A percentile compares a stretch with the other conserved stretches of the same genome.
These are phyloP conservation scores for Apocynum venetum DNA, from an alignment of 257 asterid genomes.

Conservation along the genomic window DNA sequence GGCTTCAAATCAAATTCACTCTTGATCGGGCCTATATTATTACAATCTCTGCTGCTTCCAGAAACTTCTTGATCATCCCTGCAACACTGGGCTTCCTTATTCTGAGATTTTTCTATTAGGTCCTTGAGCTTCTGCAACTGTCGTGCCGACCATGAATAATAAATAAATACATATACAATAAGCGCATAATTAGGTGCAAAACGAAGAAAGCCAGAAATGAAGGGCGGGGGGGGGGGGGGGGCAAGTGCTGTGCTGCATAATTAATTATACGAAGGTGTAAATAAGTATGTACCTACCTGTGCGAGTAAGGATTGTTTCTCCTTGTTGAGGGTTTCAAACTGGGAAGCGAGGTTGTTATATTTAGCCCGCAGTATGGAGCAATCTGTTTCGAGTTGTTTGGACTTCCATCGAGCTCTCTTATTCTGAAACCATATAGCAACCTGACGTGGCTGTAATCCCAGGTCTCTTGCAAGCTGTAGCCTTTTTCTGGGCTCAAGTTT, in stretches of 20 bases:
- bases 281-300: conserved; percentile 28
- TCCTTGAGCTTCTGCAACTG: conserved; percentile 48
- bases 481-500: conserved; percentile 53
- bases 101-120: conserved; percentile 16
- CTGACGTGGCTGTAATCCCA: conserved; percentile 69
- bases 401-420: conserved; percentile 67
- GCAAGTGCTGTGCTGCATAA: too few species aligned
- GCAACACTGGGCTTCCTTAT: neutral
- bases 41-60: conserved; percentile 4
- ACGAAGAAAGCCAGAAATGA: too few species aligned
- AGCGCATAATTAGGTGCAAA: too few species aligned
- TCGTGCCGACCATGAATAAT: neutral
- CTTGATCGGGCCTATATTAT: neutral
- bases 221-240: too few species aligned
- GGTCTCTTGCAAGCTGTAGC: conserved; percentile 41
- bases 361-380: conserved; percentile 24
- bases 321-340: conserved; percentile 34
- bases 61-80: conserved; percentile 17
- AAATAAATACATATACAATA: neutral
- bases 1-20: conserved; percentile 16
- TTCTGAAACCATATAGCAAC: conserved; percentile 77
- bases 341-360: conserved; percentile 34
- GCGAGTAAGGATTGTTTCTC: conserved; percentile 39
- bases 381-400: conserved; percentile 54
- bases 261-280: too few species aligned